Evolutionary conservation across 192 early-diverging fungal species (phyloP), one percentile per base, ranked within the genome.

Genomic region (Backusella psychrophila): DNA sequence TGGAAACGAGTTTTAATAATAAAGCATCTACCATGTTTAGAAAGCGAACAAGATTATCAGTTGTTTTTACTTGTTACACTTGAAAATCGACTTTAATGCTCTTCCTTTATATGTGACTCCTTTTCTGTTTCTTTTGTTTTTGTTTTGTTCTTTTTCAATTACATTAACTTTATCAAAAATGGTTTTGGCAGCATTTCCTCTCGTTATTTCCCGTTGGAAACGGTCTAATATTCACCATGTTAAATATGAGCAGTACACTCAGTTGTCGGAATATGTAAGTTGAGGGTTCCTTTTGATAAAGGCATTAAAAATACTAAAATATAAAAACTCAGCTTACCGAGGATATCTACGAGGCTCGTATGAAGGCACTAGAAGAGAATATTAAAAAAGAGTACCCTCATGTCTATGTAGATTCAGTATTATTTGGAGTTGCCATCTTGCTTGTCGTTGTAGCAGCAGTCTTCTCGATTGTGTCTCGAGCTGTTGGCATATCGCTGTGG

Each of bases 401-500:
- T 56, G 52, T 73, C 15, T 35, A 68, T 41, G 15, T 69, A 0
- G 77, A 78, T 7, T 68, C 66, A 4, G 68, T 74, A 17, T 29
- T 78, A 11, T 74, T 73, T 26, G 11, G 53, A 9, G n/a, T 39
- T n/a, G 71, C 77, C 9, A 53, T 78, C 19, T 3, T 52, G 15
- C 74, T 66, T 53, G 77, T 78, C 7, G 23, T 78, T 52, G 35
- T 36, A 19, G 65, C 77, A 68, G 77, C 77, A 36, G 67, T 67
- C 0, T 78, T 78, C 29, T 74, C 77, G 6, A 33, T 78, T 68
- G 72, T 41, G 6, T 72, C 77, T 29, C 72, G 77, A n/a, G 65
- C 77, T 4, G 77, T n/a, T 17, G 72, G 71, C 44, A 29, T 78
- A n/a, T 78, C 77, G 12, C 63, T 78, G 41, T 74, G 72, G 72